Evolutionary conservation across 2,329 filamentous ascomycete species (phyloP).

Genomic region (Sporothrix curviconia): DNA sequence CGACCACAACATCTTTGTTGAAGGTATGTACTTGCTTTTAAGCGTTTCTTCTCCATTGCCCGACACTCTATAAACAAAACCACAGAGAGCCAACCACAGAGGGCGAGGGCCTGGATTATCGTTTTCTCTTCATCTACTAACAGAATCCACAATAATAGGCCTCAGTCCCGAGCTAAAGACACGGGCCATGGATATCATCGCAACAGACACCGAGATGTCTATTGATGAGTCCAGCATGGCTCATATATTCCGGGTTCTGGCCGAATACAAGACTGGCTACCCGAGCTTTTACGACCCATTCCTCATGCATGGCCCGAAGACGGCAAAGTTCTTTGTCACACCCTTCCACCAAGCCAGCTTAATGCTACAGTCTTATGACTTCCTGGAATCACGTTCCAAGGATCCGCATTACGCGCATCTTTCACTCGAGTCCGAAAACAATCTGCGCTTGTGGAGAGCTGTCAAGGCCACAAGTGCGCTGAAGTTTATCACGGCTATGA

Average conservation of each 20-base stretch:
- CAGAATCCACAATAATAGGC: too few relatives aligned
- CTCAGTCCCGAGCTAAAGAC: too few relatives aligned
- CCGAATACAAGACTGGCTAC: neutral
- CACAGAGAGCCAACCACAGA: too few relatives aligned
- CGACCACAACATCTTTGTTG: constrained; percentile 10
- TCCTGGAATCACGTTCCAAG: neutral
- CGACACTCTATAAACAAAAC: neutral
- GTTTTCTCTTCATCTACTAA: too few relatives aligned
- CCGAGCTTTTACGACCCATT: neutral
- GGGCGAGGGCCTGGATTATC: too few relatives aligned
- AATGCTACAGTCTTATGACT: constrained; percentile 5
- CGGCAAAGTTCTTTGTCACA: neutral
- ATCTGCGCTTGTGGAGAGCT: constrained; percentile 2
- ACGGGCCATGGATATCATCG: too few relatives aligned
- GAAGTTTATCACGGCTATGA: neutral
- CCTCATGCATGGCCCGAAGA: neutral
- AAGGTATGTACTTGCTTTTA: neutral
- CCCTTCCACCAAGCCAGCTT: constrained; percentile 8
- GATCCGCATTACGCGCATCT: neutral
- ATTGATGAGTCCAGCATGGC: too few relatives aligned
- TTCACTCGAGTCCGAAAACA: neutral
- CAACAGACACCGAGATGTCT: too few relatives aligned
- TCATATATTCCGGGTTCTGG: neutral
- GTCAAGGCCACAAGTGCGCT: neutral
- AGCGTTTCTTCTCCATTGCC: too few relatives aligned